phyloP scores from a whole-genome alignment of 1,284 basidiomycete genomes.

The Porogramme epimiltina region DNA sequence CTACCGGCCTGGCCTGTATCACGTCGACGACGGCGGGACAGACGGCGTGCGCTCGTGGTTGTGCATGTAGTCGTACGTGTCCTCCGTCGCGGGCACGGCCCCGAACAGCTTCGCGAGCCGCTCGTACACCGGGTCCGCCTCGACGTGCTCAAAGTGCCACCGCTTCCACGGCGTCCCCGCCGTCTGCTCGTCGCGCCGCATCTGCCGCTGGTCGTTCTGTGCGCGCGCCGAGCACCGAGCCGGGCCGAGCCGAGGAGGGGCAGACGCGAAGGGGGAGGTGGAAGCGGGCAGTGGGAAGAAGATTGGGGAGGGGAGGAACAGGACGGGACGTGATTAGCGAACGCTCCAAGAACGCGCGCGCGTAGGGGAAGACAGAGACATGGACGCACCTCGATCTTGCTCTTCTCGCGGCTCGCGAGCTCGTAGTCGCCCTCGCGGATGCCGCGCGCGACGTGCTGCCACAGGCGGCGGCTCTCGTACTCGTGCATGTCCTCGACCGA shows the following conservation, averaged over 20 bases:
- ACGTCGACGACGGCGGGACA: neutral
- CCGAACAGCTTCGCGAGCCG: conserved; percentile 58
- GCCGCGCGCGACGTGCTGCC: conserved; percentile 88
- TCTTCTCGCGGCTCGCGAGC: conserved; percentile 88
- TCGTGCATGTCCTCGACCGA: conserved; percentile 67
- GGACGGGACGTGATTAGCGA: neutral
- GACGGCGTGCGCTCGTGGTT: conserved; percentile 19
- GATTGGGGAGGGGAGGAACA: neutral
- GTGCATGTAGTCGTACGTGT: conserved; percentile 61
- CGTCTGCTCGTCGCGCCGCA: conserved; percentile 82
- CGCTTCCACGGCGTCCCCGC: conserved; percentile 75
- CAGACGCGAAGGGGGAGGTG: too few relatives aligned
- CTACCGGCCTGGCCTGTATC: too few relatives aligned
- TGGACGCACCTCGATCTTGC: conserved; percentile 79
- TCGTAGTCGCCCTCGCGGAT: conserved; percentile 94
- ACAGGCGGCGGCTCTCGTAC: conserved; percentile 88
- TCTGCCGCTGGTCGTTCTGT: conserved; percentile 91
- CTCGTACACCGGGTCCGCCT: conserved; percentile 72
- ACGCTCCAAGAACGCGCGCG: neutral
- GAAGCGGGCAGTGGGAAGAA: fast-evolving
- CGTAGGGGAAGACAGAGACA: too few relatives aligned
- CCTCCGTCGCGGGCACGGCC: conserved; percentile 61
- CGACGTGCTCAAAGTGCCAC: conserved; percentile 74
- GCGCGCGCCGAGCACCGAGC: too few relatives aligned
- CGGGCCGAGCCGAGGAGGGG: too few relatives aligned